Conservation (phyloP, 306 rosid species). For the Calophaca sinica region DNA sequence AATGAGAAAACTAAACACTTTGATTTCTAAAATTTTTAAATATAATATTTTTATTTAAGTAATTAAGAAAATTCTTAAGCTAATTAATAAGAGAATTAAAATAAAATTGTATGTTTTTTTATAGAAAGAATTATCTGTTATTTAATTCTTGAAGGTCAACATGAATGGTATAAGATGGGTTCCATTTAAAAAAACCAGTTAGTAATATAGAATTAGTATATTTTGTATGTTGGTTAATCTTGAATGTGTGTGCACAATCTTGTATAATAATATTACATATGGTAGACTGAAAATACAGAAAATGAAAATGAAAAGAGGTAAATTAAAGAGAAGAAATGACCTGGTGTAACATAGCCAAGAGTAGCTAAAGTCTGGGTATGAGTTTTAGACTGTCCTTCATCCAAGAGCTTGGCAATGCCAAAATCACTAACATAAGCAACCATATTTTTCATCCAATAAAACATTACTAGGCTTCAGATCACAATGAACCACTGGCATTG, state of each 20-base stretch:
- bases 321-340: slow-evolving; percentile 5
- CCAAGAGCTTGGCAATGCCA: slow-evolving; percentile 45
- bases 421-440: slow-evolving; percentile 50
- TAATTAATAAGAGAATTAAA: too few relatives aligned
- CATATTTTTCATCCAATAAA: slow-evolving; percentile 40
- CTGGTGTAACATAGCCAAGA: slow-evolving; percentile 45
- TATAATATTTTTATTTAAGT: too few relatives aligned
- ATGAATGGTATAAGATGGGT: too few relatives aligned
- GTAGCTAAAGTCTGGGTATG: slow-evolving; percentile 41
- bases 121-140: too few relatives aligned
- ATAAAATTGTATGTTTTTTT: too few relatives aligned
- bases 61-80: too few relatives aligned
- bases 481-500: slow-evolving; percentile 43
- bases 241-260: not conserved
- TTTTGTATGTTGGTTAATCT: not conserved
- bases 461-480: slow-evolving; percentile 48
- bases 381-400: slow-evolving; percentile 31
- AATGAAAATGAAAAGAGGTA: not conserved
- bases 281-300: not conserved
- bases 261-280: not conserved
- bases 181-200: too few relatives aligned
- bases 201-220: too few relatives aligned
- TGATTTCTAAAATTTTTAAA: too few relatives aligned
- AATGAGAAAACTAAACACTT: too few relatives aligned
- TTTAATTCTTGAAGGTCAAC: too few relatives aligned